Percentiles rank a stretch among this genome's conserved stretches.
phyloP scores from a whole-genome alignment of 2,329 filamentous ascomycete genomes.

The Alternaria tenuissima region DNA sequence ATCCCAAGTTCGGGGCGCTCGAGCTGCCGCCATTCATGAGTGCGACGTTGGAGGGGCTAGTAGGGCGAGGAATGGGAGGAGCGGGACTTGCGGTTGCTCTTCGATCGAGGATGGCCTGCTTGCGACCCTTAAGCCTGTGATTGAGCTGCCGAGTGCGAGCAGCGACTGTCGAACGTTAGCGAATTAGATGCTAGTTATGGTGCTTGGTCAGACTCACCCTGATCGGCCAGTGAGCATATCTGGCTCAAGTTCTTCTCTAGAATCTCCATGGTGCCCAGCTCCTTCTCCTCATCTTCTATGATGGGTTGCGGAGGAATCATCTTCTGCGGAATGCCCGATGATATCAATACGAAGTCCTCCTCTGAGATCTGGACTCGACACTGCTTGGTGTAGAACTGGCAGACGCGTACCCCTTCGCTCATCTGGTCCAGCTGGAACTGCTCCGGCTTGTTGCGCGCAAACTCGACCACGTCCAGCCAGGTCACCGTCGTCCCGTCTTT shows the following conservation, averaged over 20 bases:
- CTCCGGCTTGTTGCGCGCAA: constrained; percentile 79
- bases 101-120: constrained; percentile 74
- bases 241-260: constrained; percentile 79
- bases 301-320: constrained; percentile 83
- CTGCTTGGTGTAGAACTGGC: constrained; percentile 83
- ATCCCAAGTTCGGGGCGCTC: constrained; percentile 19
- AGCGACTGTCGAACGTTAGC: constrained; percentile 59
- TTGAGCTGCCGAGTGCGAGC: constrained; percentile 79
- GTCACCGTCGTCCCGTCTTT: constrained; percentile 70
- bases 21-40: constrained; percentile 52
- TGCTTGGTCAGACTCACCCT: constrained; percentile 58
- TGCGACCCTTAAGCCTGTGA: constrained; percentile 78
- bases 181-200: background rate
- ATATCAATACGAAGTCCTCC: constrained; percentile 86
- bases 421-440: constrained; percentile 78
- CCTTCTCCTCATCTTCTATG: constrained; percentile 85
- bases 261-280: constrained; percentile 83
- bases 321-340: constrained; percentile 82
- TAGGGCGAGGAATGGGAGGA: constrained; percentile 41
- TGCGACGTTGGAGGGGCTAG: constrained; percentile 53
- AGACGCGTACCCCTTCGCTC: constrained; percentile 73
- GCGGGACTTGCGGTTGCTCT: constrained; percentile 60
- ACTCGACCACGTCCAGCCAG: constrained; percentile 87
- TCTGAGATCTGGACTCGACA: constrained; percentile 84
- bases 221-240: constrained; percentile 82